A percentile compares a stretch with the other conserved stretches of the same genome.
phyloP scores from a whole-genome alignment of 2,329 filamentous ascomycete species.

The Ophiostoma ips region DNA sequence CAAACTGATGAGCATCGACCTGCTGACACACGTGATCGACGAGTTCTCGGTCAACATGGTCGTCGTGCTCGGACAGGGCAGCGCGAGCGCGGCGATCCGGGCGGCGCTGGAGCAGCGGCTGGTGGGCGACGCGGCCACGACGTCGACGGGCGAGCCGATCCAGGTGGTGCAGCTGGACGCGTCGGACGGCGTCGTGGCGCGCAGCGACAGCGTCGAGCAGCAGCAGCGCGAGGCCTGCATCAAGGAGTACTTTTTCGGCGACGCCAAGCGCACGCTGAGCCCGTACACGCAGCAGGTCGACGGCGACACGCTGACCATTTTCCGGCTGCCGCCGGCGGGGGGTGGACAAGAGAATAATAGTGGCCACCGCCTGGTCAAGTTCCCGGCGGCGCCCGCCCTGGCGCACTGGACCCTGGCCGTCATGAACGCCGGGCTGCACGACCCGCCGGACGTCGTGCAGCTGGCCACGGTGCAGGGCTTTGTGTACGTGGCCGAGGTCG shows the following conservation, averaged over 20 bases:
- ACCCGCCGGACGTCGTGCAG: conserved; percentile 57
- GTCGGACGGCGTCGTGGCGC: conserved; percentile 70
- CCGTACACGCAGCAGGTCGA: conserved; percentile 79
- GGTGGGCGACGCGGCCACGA: conserved; percentile 26
- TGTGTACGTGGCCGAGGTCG: conserved; percentile 82
- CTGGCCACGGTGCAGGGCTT: conserved; percentile 83
- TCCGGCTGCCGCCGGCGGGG: conserved; percentile 36
- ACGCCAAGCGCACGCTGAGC: conserved; percentile 59
- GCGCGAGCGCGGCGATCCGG: conserved; percentile 42
- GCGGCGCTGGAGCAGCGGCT: conserved; percentile 56
- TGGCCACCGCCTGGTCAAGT: conserved; percentile 37
- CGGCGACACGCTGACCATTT: conserved; percentile 61
- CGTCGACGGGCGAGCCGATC: conserved; percentile 51
- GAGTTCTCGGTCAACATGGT: conserved; percentile 63
- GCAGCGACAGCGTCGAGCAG: conserved; percentile 62
- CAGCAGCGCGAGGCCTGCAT: conserved; percentile 61
- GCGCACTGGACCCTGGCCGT: conserved; percentile 76
- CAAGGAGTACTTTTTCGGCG: conserved; percentile 90
- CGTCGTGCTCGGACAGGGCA: conserved; percentile 58
- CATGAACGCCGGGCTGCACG: conserved; percentile 59
- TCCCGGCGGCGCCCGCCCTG: conserved; percentile 53
- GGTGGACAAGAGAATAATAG: background rate
- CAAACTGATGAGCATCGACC: conserved; percentile 44
- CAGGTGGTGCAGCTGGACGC: conserved; percentile 67
- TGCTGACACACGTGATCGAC: conserved; percentile 60